These are phyloP conservation scores for Echria macrotheca DNA, from an alignment of 495 filamentous ascomycete genomes.

Conservation along the genomic window DNA sequence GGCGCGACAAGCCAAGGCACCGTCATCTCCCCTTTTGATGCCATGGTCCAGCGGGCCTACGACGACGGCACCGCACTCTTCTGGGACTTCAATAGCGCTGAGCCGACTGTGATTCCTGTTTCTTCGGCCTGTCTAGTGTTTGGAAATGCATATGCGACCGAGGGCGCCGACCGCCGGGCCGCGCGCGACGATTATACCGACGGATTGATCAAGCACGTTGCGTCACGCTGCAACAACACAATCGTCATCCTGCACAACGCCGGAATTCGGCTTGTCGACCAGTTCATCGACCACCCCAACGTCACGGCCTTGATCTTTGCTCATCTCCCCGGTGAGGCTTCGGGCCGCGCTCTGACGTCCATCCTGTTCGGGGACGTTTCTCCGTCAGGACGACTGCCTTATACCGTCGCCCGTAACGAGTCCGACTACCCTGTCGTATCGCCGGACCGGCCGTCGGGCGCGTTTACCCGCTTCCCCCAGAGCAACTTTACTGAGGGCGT, in stretches of 20 bases:
- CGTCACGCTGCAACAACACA: constrained; percentile 52
- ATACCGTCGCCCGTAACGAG: constrained; percentile 61
- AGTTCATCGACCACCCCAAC: constrained; percentile 56
- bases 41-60: constrained; percentile 47
- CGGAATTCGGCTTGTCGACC: constrained; percentile 52
- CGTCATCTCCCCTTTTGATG: constrained; percentile 52
- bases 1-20: constrained; percentile 52
- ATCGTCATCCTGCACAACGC: constrained; percentile 59
- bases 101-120: constrained; percentile 36
- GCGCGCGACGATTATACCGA: constrained; percentile 50
- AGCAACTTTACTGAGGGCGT: constrained; percentile 61
- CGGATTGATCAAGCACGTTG: constrained; percentile 51
- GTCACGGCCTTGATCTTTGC: constrained; percentile 58
- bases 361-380: constrained; percentile 56
- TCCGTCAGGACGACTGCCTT: constrained; percentile 63
- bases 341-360: constrained; percentile 49
- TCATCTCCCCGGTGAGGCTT: constrained; percentile 58
- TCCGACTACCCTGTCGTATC: constrained; percentile 51
- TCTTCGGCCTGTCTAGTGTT: constrained; percentile 66
- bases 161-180: constrained; percentile 43
- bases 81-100: constrained; percentile 42
- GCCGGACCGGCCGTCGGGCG: constrained; percentile 30
- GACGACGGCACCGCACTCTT: constrained; percentile 50
- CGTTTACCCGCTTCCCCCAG: constrained; percentile 46
- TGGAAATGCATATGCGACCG: constrained; percentile 55